Percentiles rank a stretch among this genome's conserved stretches.
Conservation (phyloP, 306 rosid species). For the Oemleria cerasiformis region DNA sequence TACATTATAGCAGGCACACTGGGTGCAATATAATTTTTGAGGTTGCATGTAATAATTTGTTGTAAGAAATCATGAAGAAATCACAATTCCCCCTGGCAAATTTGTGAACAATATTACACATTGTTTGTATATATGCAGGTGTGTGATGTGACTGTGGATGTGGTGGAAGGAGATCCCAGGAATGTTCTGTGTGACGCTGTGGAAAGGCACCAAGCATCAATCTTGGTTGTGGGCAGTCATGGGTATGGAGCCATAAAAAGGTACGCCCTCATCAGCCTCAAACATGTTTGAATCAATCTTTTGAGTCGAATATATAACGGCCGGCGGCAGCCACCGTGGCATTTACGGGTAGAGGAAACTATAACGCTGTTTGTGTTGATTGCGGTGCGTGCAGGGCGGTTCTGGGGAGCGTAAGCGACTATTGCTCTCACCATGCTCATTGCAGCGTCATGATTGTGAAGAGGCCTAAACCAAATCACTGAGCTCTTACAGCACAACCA, state of each 20-base stretch:
- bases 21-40: too few relatives aligned
- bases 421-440: conserved; percentile 20
- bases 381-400: conserved; percentile 19
- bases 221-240: conserved; percentile 74
- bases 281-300: background rate
- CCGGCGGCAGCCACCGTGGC: too few relatives aligned
- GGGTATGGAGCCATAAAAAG: conserved; percentile 60
- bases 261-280: background rate
- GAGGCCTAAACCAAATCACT: conserved; percentile 20
- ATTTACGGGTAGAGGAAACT: background rate
- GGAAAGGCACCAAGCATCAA: conserved; percentile 62
- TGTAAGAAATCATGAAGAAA: background rate
- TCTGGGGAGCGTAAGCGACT: conserved; percentile 26
- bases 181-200: conserved; percentile 72
- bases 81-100: background rate
- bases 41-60: too few relatives aligned
- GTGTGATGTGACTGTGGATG: conserved; percentile 37
- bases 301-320: background rate
- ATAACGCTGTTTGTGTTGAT: background rate
- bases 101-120: background rate
- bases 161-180: conserved; percentile 70
- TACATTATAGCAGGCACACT: too few relatives aligned
- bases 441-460: conserved; percentile 27
- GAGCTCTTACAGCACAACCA: background rate
- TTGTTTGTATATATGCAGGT: conserved; percentile 28